These are phyloP conservation scores for Anisodus tanguticus DNA, from an alignment of 257 asterid species.

Conservation along the genomic window DNA sequence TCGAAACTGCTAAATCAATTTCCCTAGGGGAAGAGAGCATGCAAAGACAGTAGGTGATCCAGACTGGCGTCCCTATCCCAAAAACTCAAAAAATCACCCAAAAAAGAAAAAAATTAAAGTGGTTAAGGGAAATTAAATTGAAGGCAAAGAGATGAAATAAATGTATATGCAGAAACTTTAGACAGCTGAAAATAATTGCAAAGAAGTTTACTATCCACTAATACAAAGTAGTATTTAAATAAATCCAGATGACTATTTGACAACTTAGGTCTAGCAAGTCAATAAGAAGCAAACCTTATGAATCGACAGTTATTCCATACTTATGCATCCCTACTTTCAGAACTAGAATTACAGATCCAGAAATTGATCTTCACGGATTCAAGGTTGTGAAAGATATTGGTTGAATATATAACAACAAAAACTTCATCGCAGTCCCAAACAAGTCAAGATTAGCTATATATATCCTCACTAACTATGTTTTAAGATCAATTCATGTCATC, in stretches of 20 bases:
- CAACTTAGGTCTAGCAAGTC: background rate
- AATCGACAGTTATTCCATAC: background rate
- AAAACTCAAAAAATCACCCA: background rate
- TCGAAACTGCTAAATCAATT: background rate
- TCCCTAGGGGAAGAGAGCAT: background rate
- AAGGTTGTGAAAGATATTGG: background rate
- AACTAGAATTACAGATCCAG: background rate
- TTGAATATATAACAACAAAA: background rate
- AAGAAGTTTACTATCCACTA: background rate
- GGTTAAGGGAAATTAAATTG: background rate
- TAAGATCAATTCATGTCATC: background rate
- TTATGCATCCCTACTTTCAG: background rate
- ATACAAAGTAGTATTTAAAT: background rate
- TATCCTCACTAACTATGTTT: background rate
- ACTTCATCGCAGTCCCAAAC: background rate
- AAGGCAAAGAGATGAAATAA: background rate
- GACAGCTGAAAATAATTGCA: background rate
- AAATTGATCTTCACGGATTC: background rate
- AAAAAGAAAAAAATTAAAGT: background rate
- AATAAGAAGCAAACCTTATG: background rate
- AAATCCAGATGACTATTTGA: background rate
- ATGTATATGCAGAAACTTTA: background rate
- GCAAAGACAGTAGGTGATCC: background rate
- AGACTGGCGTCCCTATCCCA: background rate
- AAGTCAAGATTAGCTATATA: no score